Evolutionary conservation across 176 grass and related monocot species (phyloP).

Genomic region (Alloteropsis semialata): DNA sequence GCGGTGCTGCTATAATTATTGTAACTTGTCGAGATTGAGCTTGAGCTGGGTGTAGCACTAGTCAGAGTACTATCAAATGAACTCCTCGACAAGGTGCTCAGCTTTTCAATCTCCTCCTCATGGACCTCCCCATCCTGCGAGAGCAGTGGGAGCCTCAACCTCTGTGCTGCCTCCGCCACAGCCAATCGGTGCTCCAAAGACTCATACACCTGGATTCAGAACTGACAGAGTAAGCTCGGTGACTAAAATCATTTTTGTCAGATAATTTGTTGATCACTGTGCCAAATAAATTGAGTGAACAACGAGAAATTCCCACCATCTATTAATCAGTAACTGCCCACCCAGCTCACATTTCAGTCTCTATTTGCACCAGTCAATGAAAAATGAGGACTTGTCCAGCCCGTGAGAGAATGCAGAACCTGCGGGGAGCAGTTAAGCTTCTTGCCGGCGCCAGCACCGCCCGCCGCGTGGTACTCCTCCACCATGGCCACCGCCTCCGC

Average conservation of each 20-base stretch:
- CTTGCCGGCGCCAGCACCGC: conserved; percentile 51
- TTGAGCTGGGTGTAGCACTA: conserved; percentile 67
- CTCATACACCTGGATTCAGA: conserved; percentile 70
- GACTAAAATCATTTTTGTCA: background rate
- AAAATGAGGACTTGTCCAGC: background rate
- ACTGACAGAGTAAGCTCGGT: background rate
- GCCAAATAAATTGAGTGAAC: background rate
- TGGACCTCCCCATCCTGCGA: conserved; percentile 80
- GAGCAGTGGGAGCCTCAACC: conserved; percentile 85
- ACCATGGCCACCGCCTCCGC: conserved; percentile 80
- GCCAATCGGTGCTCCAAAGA: conserved; percentile 77
- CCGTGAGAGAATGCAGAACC: conserved; percentile 24
- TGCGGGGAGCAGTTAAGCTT: conserved; percentile 77
- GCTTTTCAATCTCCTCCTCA: conserved; percentile 79
- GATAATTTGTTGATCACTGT: background rate
- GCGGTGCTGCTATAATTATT: conserved; percentile 70
- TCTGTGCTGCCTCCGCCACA: conserved; percentile 75
- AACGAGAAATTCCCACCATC: background rate
- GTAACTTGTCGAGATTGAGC: conserved; percentile 53
- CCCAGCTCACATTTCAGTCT: background rate
- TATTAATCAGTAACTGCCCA: background rate
- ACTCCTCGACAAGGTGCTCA: conserved; percentile 74
- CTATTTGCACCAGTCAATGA: background rate
- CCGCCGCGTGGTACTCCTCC: conserved; percentile 77
- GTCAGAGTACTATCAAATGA: conserved; percentile 74